phyloP scores from a whole-genome alignment of 805 yeast species.

The Scheffersomyces spartinae region DNA sequence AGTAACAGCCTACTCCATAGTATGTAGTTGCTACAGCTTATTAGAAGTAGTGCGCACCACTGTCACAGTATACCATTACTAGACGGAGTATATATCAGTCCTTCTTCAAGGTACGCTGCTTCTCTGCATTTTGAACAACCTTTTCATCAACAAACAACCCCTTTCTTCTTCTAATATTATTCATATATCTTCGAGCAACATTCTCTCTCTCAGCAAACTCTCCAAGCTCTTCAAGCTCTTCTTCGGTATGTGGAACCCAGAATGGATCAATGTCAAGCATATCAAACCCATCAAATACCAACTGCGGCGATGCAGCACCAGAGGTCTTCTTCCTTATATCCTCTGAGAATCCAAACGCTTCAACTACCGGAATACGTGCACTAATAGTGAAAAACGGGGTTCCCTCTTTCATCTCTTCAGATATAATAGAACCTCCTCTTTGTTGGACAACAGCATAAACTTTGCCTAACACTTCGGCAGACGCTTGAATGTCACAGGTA shows the following conservation, averaged over 20 bases:
- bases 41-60: background rate
- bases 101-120: slow-evolving; percentile 79
- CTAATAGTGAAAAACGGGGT: slow-evolving; percentile 88
- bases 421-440: slow-evolving; percentile 71
- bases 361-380: slow-evolving; percentile 84
- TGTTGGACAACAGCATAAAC: slow-evolving; percentile 90
- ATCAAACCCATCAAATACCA: slow-evolving; percentile 83
- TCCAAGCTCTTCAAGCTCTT: slow-evolving; percentile 88
- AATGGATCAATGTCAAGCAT: slow-evolving; percentile 86
- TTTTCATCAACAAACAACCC: slow-evolving; percentile 87
- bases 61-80: slow-evolving; percentile 1
- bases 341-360: slow-evolving; percentile 94
- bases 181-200: slow-evolving; percentile 80
- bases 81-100: slow-evolving; percentile 23
- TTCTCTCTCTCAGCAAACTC: slow-evolving; percentile 89
- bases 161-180: slow-evolving; percentile 68
- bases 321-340: slow-evolving; percentile 88
- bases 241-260: slow-evolving; percentile 98
- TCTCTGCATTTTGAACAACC: slow-evolving; percentile 84
- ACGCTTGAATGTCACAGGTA: slow-evolving; percentile 88
- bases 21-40: slow-evolving; percentile 1
- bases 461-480: slow-evolving; percentile 88
- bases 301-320: slow-evolving; percentile 96
- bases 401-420: slow-evolving; percentile 97
- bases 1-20: background rate